Evolutionary conservation across 2,329 filamentous ascomycete genomes (phyloP), one percentile per base, ranked within the genome.

Genomic region (Dactylonectria estremocensis): DNA sequence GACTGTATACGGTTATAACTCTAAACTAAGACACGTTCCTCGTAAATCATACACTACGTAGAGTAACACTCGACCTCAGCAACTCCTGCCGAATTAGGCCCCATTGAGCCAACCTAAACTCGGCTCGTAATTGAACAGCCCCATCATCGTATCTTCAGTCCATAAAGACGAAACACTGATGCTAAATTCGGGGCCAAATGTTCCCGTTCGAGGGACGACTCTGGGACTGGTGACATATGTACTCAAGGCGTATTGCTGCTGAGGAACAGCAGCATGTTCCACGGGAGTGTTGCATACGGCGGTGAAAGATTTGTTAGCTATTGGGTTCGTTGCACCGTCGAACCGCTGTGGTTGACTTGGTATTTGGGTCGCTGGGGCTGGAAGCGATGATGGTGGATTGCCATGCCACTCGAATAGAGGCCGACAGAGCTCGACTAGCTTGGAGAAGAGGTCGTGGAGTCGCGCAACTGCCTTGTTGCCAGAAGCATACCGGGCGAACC

Each of bases 51-150:
- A 14, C 5, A n/a, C 48, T 4, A 48, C 22, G 9, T 14, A 3
- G 5, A 31, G 13, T 9, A 33, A 7, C 5, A 9, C 14, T 14
- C 40, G 6, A 8, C 40, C 5, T n/a, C 16, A 2, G 8, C 46
- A 22, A 6, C 16, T 22, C 22, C 2, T 8, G 16, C 1, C 24
- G 7, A 14, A 13, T 11, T 31, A 59, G 10, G 33, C 6, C 14
- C 60, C 43, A 37, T 56, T 55, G 9, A 56, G 60, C 60, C 60
- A 62, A 48, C 60, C 55, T 13, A 56, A 46, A 6, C 52, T 62
- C n/a, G 60, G 60, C 50, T 62, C 60, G 22, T 62, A 62, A 28
- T 62, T 62, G 31, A 62, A 62, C 53, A 62, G 22, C 2, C 60
- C 60, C n/a, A 62, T 56, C 52, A 62, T 62, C 9, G 60, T 62